phyloP scores from a whole-genome alignment of 2,329 filamentous ascomycete genomes.

The Aspergillus sp. region DNA sequence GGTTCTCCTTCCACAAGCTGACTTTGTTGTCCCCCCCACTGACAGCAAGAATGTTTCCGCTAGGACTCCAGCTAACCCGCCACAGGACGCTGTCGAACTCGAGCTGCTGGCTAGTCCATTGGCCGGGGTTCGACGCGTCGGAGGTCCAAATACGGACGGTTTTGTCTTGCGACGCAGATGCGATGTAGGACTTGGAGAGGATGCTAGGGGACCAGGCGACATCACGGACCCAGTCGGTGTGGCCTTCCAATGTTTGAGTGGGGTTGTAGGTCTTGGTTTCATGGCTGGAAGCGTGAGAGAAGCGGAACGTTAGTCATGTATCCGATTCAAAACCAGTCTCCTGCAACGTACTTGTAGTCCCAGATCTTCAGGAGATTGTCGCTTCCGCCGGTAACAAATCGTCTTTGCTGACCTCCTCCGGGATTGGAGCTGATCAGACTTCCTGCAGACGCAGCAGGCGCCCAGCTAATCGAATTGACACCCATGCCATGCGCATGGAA shows the following conservation, averaged over 20 bases:
- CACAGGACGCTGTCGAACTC: constrained; percentile 84
- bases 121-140: constrained; percentile 55
- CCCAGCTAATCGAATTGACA: constrained; percentile 94
- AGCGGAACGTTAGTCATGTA: constrained; percentile 3
- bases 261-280: constrained; percentile 47
- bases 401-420: constrained; percentile 56
- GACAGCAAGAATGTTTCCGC: constrained; percentile 90
- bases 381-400: constrained; percentile 90
- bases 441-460: constrained; percentile 73
- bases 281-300: constrained; percentile 19
- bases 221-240: constrained; percentile 94
- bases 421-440: constrained; percentile 69
- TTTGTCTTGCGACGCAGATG: constrained; percentile 90
- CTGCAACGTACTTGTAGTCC: constrained; percentile 58
- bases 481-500: constrained; percentile 90
- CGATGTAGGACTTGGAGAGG: constrained; percentile 92
- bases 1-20: constrained; percentile 95
- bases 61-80: constrained; percentile 96
- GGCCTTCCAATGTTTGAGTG: constrained; percentile 59
- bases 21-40: constrained; percentile 95
- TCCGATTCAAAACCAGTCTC: constrained; percentile 1
- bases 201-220: constrained; percentile 96
- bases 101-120: constrained; percentile 80
- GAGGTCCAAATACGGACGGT: constrained; percentile 95
- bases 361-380: constrained; percentile 93